Evolutionary conservation across 768 basidiomycete genomes (phyloP), one percentile per base, ranked within the genome.

Genomic region (Floccularia luteovirens): DNA sequence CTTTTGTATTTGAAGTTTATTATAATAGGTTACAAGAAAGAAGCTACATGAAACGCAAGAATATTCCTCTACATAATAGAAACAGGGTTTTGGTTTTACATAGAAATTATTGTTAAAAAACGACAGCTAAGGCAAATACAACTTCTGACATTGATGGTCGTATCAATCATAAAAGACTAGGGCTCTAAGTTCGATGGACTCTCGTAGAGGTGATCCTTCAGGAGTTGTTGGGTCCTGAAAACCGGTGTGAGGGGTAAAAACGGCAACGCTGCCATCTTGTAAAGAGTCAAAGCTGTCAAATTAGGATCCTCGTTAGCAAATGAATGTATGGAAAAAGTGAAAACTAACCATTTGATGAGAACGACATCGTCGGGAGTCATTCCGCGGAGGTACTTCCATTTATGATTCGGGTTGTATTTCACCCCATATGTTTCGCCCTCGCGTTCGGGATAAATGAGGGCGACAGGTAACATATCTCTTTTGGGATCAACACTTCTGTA

Each of bases 111-210:
- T n/a, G n/a, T n/a, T n/a, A n/a, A n/a, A n/a, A n/a, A n/a, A n/a
- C n/a, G n/a, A n/a, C n/a, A n/a, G n/a, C n/a, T n/a, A n/a, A n/a
- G n/a, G n/a, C n/a, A n/a, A n/a, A n/a, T n/a, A n/a, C n/a, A n/a
- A n/a, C n/a, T n/a, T n/a, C 27, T 14, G 27, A 30, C 14, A 30
- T 30, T 14, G 10, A 30, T 10, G 19, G n/a, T 37, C 20, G 24
- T 31, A 19, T 24, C 23, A 62, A 38, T 70, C 64, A 42, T 72
- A 71, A 52, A 74, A 75, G 0, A 75, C 68, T 11, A 75, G 56
- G 2, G 72, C 63, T 22, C 72, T 53, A 20, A 75, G 48, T 55
- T 76, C 74, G 22, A 76, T 70, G 0, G 72, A 74, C 50, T 74
- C 63, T 24, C 74, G 60, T 10, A 58, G 47, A 5, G 65, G 69